phyloP scores from a whole-genome alignment of 2,329 filamentous ascomycete genomes.

The Trichoderma oligosporum region DNA sequence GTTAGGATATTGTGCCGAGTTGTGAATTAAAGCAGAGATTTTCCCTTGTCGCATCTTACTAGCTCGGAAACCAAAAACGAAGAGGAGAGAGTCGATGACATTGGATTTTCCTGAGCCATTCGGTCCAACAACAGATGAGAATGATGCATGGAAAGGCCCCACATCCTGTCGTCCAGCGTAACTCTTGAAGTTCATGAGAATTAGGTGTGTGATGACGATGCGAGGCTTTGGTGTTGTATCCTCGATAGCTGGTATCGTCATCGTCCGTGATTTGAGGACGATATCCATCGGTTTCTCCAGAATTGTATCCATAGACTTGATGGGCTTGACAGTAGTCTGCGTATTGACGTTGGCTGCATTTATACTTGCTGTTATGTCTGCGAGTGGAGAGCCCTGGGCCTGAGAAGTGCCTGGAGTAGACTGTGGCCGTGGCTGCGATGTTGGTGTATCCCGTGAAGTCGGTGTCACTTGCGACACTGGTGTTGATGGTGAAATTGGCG shows the following conservation, averaged over 20 bases:
- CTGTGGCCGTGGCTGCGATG: slow-evolving; percentile 46
- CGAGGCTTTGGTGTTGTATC: slow-evolving; percentile 74
- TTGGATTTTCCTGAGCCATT: slow-evolving; percentile 99
- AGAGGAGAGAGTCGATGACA: slow-evolving; percentile 94
- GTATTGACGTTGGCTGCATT: slow-evolving; percentile 43
- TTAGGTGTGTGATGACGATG: slow-evolving; percentile 87
- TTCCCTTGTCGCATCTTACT: slow-evolving; percentile 99
- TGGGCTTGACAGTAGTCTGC: slow-evolving; percentile 57
- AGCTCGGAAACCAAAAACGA: slow-evolving; percentile 98
- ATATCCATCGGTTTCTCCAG: slow-evolving; percentile 93
- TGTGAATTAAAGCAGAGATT: slow-evolving; percentile 95
- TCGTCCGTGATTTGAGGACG: slow-evolving; percentile 76
- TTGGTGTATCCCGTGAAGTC: not conserved
- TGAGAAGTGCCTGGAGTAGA: slow-evolving; percentile 54
- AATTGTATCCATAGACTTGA: slow-evolving; percentile 71
- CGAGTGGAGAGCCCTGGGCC: slow-evolving; percentile 55
- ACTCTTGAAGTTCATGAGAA: slow-evolving; percentile 97
- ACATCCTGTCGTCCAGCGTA: slow-evolving; percentile 95
- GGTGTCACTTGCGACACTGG: not conserved
- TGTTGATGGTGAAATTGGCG: not conserved
- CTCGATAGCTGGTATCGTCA: slow-evolving; percentile 65
- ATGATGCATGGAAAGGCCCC: slow-evolving; percentile 93
- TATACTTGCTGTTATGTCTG: slow-evolving; percentile 68
- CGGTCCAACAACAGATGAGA: slow-evolving; percentile 95
- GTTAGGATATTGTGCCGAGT: slow-evolving; percentile 81